Conservation (phyloP, 352 stramenopile species). For the Phytophthora macrochlamydospora region DNA sequence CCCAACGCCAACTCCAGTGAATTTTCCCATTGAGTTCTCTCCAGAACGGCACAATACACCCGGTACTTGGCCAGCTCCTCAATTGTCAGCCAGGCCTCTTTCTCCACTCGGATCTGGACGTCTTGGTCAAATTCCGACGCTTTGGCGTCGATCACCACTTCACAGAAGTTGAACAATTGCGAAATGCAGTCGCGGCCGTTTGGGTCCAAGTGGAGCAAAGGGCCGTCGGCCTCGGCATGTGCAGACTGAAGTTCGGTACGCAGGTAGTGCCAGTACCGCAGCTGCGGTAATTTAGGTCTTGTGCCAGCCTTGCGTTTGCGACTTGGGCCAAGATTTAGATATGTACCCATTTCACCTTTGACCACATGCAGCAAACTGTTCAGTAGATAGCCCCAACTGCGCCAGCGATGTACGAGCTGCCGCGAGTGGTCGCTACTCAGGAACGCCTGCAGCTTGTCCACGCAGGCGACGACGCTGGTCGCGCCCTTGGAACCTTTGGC, state of each 20-base stretch:
- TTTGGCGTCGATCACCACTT: constrained; percentile 51
- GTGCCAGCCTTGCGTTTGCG: constrained; percentile 36
- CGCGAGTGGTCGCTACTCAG: constrained; percentile 53
- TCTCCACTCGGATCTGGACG: constrained; percentile 59
- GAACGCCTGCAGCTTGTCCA: constrained; percentile 55
- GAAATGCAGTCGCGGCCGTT: constrained; percentile 69
- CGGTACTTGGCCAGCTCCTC: constrained; percentile 57
- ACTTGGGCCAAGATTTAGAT: constrained; percentile 26
- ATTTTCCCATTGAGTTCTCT: constrained; percentile 53
- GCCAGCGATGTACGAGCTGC: constrained; percentile 73
- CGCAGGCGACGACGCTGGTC: constrained; percentile 24
- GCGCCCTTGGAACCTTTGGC: constrained; percentile 39
- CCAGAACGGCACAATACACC: constrained; percentile 74
- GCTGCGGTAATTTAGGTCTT: constrained; percentile 42
- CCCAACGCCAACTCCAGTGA: constrained; percentile 62
- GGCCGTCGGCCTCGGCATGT: constrained; percentile 52
- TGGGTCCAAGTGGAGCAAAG: constrained; percentile 68
- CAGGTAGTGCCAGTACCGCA: constrained; percentile 65
- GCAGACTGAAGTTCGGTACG: constrained; percentile 63
- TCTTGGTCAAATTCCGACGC: constrained; percentile 25
- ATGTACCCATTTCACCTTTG: constrained; percentile 51
- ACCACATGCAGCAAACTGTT: constrained; percentile 54
- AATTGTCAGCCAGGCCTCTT: constrained; percentile 71
- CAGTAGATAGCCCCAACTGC: constrained; percentile 68
- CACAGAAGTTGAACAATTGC: constrained; percentile 63